Evolutionary conservation across 805 yeast species (phyloP).

Genomic region (Saccharomyces eubayanus): DNA sequence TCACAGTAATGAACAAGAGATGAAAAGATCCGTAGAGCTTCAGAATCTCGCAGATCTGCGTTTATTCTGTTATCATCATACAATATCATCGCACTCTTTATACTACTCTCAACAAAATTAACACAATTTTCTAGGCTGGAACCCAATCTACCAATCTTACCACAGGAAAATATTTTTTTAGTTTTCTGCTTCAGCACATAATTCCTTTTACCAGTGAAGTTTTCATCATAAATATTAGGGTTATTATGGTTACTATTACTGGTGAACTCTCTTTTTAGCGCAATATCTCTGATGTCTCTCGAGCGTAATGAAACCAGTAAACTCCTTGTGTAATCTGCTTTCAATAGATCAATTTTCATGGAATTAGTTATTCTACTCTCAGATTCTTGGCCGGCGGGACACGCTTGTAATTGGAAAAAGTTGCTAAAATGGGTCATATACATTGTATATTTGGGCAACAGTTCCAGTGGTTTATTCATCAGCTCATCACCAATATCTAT

Average conservation of each 20-base stretch:
- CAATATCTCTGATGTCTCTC: conserved; percentile 33
- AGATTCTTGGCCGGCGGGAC: conserved; percentile 43
- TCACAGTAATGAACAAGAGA: conserved; percentile 6
- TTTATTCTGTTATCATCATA: conserved; percentile 13
- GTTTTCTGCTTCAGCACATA: conserved; percentile 19
- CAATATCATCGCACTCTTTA: conserved; percentile 18
- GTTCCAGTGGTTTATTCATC: conserved; percentile 13
- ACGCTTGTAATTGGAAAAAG: conserved; percentile 41
- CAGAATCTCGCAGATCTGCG: conserved; percentile 7
- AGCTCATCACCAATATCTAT: conserved; percentile 3
- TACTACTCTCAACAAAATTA: conserved; percentile 13
- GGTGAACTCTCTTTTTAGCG: conserved; percentile 17
- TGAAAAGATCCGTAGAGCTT: conserved; percentile 9
- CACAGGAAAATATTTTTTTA: conserved; percentile 23
- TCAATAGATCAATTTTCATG: conserved; percentile 45
- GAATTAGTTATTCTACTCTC: conserved; percentile 41
- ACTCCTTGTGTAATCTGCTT: conserved; percentile 17
- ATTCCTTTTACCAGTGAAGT: neutral
- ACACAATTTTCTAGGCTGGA: conserved; percentile 18
- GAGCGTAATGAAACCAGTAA: conserved; percentile 31
- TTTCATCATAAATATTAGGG: conserved; percentile 1
- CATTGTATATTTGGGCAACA: conserved; percentile 24
- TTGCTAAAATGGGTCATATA: conserved; percentile 25
- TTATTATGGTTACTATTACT: conserved; percentile 2
- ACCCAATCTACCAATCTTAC: conserved; percentile 18